Base-by-base conservation (phyloP, 1,284 basidiomycete species). In the Apiotrichum sp. region DNA sequence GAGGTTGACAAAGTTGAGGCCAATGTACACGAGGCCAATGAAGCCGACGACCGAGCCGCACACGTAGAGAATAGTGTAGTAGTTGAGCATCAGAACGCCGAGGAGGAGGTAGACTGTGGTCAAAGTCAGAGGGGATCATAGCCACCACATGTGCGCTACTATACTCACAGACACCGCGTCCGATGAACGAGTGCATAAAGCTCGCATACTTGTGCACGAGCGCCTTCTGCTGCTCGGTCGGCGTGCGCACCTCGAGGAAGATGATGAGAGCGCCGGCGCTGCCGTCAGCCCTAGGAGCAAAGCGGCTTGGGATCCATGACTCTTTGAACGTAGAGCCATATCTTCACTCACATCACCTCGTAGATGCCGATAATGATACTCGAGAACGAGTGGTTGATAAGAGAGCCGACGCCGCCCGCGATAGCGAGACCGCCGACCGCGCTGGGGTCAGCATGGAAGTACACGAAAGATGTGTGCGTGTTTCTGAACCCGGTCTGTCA, bases 131-230 rank as follows among this genome's bases (percentile, higher is more conserved):
- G 42, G 11, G 11, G 9, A 31, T 3, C 14, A n/a, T 16, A 4
- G 29, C 11, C 51, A 45, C 31, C 42, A 6, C 5, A 4, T 6
- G 42, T 22, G 6, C 6, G 8, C 29, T 9, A 6, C 14, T 13
- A 32, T 33, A 74, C 74, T 73, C 59, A 77, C 75, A 74, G 44
- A 75, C 73, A 47, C 76, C 76, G 45, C 76, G 69, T 11, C 76
- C 76, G 35, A 72, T 53, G 60, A 76, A 77, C 6, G 68, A 71
- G 59, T 76, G 74, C 70, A 77, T 70, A 58, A 77, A 77, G 50
- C 68, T 70, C 32, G 76, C 76, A 64, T 76, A 77, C 41, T 65
- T 62, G 58, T 74, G 65, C 4, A 77, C 61, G n/a, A 74, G 53
- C 11, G 59, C 59, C 56, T 72, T 71, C 31, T 76, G 73, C 50